Conservation (phyloP, 2,329 filamentous ascomycete species). For the Anisogramma anomala region DNA sequence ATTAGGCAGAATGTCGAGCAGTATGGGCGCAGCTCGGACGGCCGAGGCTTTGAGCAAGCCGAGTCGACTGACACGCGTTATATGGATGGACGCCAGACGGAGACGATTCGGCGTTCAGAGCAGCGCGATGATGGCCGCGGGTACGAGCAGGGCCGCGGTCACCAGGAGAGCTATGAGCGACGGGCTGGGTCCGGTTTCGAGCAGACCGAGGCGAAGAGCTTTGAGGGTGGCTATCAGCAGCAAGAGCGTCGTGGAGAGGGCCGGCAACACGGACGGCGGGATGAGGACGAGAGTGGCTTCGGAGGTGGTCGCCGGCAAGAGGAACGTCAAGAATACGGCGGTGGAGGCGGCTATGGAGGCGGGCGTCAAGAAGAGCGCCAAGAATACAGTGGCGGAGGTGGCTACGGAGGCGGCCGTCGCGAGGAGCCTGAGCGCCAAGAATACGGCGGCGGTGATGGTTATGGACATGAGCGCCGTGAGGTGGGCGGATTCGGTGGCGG, state of each 20-base stretch:
- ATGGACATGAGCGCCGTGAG: constrained; percentile 12
- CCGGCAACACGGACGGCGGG: constrained; percentile 20
- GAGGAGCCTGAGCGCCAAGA: constrained; percentile 14
- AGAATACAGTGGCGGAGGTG: constrained; percentile 7
- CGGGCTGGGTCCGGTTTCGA: constrained; percentile 45
- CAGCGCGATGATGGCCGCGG: constrained; percentile 43
- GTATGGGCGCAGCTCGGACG: constrained; percentile 39
- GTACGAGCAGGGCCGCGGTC: constrained; percentile 51
- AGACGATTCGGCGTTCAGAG: constrained; percentile 52
- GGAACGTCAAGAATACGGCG: constrained; percentile 9
- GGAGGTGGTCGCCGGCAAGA: constrained; percentile 17
- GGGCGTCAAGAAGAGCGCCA: constrained; percentile 16
- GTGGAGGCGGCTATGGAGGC: constrained; percentile 15
- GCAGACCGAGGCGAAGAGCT: constrained; percentile 43
- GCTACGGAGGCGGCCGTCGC: constrained; percentile 18
- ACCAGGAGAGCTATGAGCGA: constrained; percentile 46
- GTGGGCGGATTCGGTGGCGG: constrained; percentile 14
- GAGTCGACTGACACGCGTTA: constrained; percentile 48
- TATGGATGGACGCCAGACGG: constrained; percentile 42
- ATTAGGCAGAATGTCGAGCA: constrained; percentile 51
- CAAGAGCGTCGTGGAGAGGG: constrained; percentile 21
- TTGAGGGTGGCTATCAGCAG: constrained; percentile 22
- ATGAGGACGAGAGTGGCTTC: constrained; percentile 20
- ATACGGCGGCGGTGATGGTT: constrained; percentile 13
- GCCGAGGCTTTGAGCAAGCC: constrained; percentile 48